These are phyloP conservation scores for Phytophthora cryptogea DNA, from an alignment of 352 stramenopile genomes.

Conservation along the genomic window DNA sequence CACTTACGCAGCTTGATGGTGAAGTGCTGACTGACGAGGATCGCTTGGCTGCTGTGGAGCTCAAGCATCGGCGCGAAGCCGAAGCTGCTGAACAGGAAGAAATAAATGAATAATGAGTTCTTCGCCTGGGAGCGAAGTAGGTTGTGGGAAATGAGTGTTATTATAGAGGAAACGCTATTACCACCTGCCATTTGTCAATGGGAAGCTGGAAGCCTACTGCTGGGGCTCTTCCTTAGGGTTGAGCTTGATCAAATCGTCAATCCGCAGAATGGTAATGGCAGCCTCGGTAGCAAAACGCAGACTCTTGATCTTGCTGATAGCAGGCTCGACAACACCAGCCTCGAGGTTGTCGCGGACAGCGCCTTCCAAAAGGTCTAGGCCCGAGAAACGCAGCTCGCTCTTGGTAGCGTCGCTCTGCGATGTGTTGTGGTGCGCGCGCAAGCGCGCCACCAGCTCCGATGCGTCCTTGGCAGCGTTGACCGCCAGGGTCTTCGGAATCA, in stretches of 20 bases:
- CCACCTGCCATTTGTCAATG: slow-evolving; percentile 28
- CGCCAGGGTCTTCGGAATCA: slow-evolving; percentile 99
- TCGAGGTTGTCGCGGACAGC: slow-evolving; percentile 96
- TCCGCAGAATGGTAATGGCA: slow-evolving; percentile 99
- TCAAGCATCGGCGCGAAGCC: slow-evolving; percentile 55
- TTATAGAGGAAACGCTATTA: slow-evolving; percentile 48
- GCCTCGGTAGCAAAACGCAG: slow-evolving; percentile 99
- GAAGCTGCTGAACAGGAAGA: slow-evolving; percentile 36
- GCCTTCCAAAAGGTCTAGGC: slow-evolving; percentile 97
- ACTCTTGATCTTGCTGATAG: slow-evolving; percentile 99
- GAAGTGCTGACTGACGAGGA: slow-evolving; percentile 63
- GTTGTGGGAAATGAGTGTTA: slow-evolving; percentile 44
- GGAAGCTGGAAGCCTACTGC: slow-evolving; percentile 56
- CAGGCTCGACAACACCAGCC: slow-evolving; percentile 98
- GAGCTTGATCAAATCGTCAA: slow-evolving; percentile 99
- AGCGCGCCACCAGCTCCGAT: slow-evolving; percentile 97
- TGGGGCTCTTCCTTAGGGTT: slow-evolving; percentile 88
- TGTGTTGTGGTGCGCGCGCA: slow-evolving; percentile 97
- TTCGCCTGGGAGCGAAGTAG: neutral
- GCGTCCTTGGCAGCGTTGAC: slow-evolving; percentile 99
- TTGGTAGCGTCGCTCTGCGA: slow-evolving; percentile 89
- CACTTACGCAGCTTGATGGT: slow-evolving; percentile 64
- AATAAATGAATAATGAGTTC: slow-evolving; percentile 15
- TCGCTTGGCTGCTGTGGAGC: slow-evolving; percentile 57
- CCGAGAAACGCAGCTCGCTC: slow-evolving; percentile 84